A percentile compares a stretch with the other conserved stretches of the same genome.
These are phyloP conservation scores for Monilinia aucupariae DNA, from an alignment of 2,329 filamentous ascomycete species.

Conservation along the genomic window DNA sequence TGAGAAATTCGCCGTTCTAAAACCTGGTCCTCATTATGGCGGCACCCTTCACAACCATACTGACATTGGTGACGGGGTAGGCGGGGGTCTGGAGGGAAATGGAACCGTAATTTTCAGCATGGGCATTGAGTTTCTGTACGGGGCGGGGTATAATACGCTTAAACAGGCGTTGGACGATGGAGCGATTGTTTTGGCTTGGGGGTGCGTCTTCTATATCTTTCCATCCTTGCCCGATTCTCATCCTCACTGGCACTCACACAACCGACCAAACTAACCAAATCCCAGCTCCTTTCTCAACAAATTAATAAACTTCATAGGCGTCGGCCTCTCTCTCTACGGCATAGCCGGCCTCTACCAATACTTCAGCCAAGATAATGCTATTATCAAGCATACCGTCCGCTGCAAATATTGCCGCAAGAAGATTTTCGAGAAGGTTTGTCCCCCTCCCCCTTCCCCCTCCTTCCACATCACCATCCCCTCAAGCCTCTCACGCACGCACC, in stretches of 20 bases:
- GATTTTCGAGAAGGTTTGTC: constrained; percentile 56
- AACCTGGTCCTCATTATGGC: constrained; percentile 48
- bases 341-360: constrained; percentile 59
- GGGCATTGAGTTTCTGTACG: constrained; percentile 10
- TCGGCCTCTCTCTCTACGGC: constrained; percentile 60
- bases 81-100: background rate
- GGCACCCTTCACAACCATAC: constrained; percentile 11
- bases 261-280: background rate
- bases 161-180: constrained; percentile 64
- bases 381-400: constrained; percentile 65
- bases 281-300: constrained; percentile 56
- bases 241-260: background rate
- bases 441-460: too few relatives aligned
- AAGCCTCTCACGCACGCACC: background rate
- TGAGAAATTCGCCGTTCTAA: constrained; percentile 66
- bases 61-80: background rate
- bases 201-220: constrained; percentile 40
- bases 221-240: background rate
- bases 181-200: constrained; percentile 67
- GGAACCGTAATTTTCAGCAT: background rate
- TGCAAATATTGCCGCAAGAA: constrained; percentile 62
- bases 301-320: constrained; percentile 58
- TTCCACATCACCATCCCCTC: background rate
- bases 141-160: constrained; percentile 61
- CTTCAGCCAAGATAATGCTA: constrained; percentile 51